These are phyloP conservation scores for Kluyveromyces starmeri DNA, from an alignment of 805 yeast species.

Conservation along the genomic window DNA sequence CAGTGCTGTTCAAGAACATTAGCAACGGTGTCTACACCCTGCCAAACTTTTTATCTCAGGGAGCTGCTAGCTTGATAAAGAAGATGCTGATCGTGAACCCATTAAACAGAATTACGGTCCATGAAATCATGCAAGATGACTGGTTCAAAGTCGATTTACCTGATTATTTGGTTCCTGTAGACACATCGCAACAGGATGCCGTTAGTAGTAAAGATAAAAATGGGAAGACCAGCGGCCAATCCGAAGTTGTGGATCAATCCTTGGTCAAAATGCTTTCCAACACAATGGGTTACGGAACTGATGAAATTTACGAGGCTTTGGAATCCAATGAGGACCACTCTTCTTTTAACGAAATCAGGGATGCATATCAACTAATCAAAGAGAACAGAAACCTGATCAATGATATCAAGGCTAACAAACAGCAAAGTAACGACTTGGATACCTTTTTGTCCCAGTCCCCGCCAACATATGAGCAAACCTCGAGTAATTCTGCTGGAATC, in stretches of 20 bases:
- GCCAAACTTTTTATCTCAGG: constrained; percentile 77
- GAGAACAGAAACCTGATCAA: constrained; percentile 67
- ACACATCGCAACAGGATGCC: constrained; percentile 18
- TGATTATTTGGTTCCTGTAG: constrained; percentile 58
- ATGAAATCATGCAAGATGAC: constrained; percentile 85
- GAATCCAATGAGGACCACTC: constrained; percentile 39
- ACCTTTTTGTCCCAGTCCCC: constrained; percentile 54
- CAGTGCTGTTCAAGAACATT: constrained; percentile 86
- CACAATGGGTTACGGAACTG: constrained; percentile 84
- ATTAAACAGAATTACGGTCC: constrained; percentile 83
- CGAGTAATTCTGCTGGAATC: constrained; percentile 6
- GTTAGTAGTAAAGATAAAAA: constrained; percentile 7
- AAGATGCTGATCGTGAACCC: constrained; percentile 94
- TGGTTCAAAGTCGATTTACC: constrained; percentile 84
- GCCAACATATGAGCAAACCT: constrained; percentile 36
- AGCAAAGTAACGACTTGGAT: constrained; percentile 41
- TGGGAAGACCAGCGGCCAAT: constrained; percentile 8
- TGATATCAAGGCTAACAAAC: constrained; percentile 45
- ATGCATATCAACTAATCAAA: constrained; percentile 74
- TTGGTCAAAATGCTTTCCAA: constrained; percentile 64
- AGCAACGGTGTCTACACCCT: constrained; percentile 86
- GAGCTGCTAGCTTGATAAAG: constrained; percentile 74
- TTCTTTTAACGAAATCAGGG: constrained; percentile 64
- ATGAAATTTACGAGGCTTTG: constrained; percentile 70
- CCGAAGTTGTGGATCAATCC: constrained; percentile 56